Evolutionary conservation across 2,329 filamentous ascomycete species (phyloP), one percentile per base, ranked within the genome.

Genomic region (Volutella citrinella): DNA sequence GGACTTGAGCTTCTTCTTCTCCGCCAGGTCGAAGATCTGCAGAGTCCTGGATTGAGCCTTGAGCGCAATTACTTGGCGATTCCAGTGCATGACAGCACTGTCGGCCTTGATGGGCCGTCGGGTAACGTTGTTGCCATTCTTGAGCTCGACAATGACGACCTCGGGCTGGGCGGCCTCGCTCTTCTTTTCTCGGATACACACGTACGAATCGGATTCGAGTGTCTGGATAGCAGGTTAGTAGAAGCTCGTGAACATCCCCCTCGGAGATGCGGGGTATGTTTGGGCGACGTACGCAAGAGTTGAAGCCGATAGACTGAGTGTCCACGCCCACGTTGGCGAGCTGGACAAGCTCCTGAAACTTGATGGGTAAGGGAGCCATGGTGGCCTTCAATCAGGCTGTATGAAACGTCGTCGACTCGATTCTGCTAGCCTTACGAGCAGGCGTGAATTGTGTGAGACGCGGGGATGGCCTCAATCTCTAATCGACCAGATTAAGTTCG

Each of bases 21-120:
- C 79, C 53, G 81, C 82, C 41, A 98, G 78, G 64, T 98, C 91
- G 68, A 98, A 98, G 63, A 98, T 95, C 71, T 98, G 94, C 43
- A 98, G 78, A 49, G 93, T 98, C 60, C 89, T 80, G 46, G 84
- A 85, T 64, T 96, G 88, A 30, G 93, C 91, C 70, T 95, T 95
- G 51, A 98, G 78, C 45, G 94, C 93, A 58, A 98, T 97, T 63
- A 98, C 87, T 65, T 95, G 88, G 63, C 84, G 87, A 54, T 78
- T 84, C 87, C 88, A 95, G 78, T 98, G 93, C 93, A 98, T 97
- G 63, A 98, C 95, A 55, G 94, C 93, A 79, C 90, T 97, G 70
- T 98, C 93, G 58, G 93, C 93, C 74, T 95, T 97, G 74, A 98
- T 98, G 30, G 91, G 88, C 61, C 91, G 81, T 57, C 87, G 84